Percentiles rank a stretch among this genome's conserved stretches.
phyloP scores from a whole-genome alignment of 2,329 filamentous ascomycete species.

The Thermoascus crustaceus region DNA sequence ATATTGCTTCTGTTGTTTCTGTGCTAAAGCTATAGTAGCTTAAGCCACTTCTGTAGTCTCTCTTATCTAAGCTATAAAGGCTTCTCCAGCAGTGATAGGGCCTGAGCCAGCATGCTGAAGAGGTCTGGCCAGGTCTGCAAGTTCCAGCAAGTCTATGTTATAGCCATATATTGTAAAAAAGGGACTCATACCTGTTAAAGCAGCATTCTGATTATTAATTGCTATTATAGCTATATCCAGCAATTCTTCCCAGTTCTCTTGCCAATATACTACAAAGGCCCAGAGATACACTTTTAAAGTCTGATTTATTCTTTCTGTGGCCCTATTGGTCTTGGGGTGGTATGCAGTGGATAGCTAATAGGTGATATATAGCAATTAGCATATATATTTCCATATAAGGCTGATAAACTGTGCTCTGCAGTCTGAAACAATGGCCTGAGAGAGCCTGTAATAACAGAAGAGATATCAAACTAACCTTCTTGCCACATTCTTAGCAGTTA shows the following conservation, averaged over 20 bases:
- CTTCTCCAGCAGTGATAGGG: background rate
- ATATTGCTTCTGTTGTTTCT: background rate
- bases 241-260: background rate
- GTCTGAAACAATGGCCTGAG: background rate
- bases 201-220: background rate
- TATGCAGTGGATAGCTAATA: background rate
- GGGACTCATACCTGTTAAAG: background rate
- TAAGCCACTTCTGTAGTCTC: background rate
- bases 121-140: background rate
- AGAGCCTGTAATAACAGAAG: background rate
- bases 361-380: background rate
- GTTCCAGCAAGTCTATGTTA: background rate
- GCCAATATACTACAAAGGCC: background rate
- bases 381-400: background rate
- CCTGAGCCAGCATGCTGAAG: background rate
- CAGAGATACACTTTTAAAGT: background rate
- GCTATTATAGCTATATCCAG: background rate
- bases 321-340: background rate
- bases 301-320: background rate
- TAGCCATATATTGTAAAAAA: background rate
- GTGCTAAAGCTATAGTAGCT: background rate
- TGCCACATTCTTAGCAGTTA: background rate
- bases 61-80: background rate
- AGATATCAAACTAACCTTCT: background rate
- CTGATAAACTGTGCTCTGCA: background rate